A percentile compares a stretch with the other conserved stretches of the same genome.
Conservation (phyloP, 257 asterid species). For the Solanum etuberosum region DNA sequence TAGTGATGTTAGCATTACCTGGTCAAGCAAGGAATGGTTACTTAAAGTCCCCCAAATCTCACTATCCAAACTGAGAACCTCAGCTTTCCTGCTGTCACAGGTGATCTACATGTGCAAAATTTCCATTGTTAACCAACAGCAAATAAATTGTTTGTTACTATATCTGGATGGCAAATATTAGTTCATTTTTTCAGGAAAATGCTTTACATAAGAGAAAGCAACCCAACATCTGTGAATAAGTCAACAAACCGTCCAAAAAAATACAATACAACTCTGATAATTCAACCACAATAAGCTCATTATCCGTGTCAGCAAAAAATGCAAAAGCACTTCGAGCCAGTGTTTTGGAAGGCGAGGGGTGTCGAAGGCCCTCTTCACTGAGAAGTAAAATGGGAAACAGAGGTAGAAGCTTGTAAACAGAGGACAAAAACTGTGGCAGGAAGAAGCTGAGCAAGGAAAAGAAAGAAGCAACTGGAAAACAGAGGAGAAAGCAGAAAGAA, state of each 20-base stretch:
- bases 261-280: neutral
- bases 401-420: neutral
- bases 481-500: neutral
- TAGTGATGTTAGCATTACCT: conserved; percentile 1
- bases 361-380: neutral
- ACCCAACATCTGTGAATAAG: neutral
- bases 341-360: neutral
- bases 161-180: neutral
- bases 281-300: neutral
- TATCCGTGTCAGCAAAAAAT: neutral
- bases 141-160: neutral
- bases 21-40: neutral
- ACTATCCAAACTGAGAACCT: conserved; percentile 25
- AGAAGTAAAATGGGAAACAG: neutral
- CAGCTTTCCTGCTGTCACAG: conserved; percentile 24
- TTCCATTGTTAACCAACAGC: neutral
- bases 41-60: conserved; percentile 22
- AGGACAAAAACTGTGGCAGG: neutral
- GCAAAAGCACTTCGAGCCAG: neutral
- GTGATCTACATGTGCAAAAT: conserved; percentile 11
- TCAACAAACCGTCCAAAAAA: neutral
- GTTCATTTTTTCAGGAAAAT: neutral
- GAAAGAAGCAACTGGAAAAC: neutral
- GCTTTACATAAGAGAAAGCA: neutral
- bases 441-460: neutral